Percentiles rank a stretch among this genome's conserved stretches.
These are phyloP conservation scores for Yamadazyma songkhlaensis DNA, from an alignment of 1,139 yeast species.

Conservation along the genomic window DNA sequence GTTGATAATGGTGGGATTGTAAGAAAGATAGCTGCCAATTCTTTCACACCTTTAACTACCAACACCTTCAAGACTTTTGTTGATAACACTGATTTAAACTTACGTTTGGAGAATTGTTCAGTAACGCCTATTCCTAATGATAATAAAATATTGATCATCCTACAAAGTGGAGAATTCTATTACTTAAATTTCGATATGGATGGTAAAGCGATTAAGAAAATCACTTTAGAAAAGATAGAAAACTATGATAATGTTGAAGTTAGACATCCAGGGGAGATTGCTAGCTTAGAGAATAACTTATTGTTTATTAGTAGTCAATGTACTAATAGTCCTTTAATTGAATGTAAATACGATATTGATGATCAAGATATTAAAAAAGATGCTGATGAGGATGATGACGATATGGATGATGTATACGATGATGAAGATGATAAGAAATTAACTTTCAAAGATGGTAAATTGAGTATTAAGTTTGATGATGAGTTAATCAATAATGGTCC, in stretches of 20 bases:
- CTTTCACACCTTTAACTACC: slow-evolving; percentile 50
- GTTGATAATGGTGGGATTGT: slow-evolving; percentile 79
- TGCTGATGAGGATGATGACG: slow-evolving; percentile 17
- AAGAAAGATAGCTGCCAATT: slow-evolving; percentile 66
- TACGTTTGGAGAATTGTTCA: slow-evolving; percentile 57
- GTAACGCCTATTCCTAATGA: slow-evolving; percentile 47
- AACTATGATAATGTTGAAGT: slow-evolving; percentile 21
- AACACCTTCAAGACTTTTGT: slow-evolving; percentile 44
- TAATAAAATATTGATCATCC: slow-evolving; percentile 51
- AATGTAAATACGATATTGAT: slow-evolving; percentile 25
- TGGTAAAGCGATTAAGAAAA: slow-evolving; percentile 42
- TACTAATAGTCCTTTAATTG: slow-evolving; percentile 36
- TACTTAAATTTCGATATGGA: slow-evolving; percentile 52
- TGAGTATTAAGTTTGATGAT: slow-evolving; percentile 50
- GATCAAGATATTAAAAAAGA: slow-evolving; percentile 11
- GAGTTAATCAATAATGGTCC: slow-evolving; percentile 71
- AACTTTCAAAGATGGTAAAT: slow-evolving; percentile 25
- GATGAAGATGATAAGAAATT: slow-evolving; percentile 37
- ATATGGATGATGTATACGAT: slow-evolving; percentile 27
- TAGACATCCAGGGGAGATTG: slow-evolving; percentile 31
- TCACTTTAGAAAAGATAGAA: slow-evolving; percentile 30
- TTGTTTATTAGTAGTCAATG: slow-evolving; percentile 34
- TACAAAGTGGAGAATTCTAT: slow-evolving; percentile 50
- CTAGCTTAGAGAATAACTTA: slow-evolving; percentile 33
- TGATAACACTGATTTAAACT: slow-evolving; percentile 52